phyloP scores from a whole-genome alignment of 169 alveolate species.

The Babesia gibsoni region DNA sequence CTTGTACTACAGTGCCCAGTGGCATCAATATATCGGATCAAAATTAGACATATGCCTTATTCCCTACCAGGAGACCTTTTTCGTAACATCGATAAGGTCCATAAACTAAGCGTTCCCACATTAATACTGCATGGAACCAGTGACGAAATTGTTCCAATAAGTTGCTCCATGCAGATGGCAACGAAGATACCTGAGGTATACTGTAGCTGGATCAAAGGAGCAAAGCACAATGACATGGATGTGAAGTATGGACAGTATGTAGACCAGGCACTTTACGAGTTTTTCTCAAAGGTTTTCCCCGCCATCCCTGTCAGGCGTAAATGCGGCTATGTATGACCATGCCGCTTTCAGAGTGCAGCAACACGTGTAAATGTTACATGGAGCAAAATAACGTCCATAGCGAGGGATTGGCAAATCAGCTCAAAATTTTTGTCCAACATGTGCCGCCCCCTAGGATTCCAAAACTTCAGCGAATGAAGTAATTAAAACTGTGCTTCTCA shows the following conservation, averaged over 20 bases:
- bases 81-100: slow-evolving; percentile 85
- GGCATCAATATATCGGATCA: slow-evolving; percentile 81
- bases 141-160: slow-evolving; percentile 86
- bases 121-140: slow-evolving; percentile 87
- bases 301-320: too few relatives aligned
- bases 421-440: too few relatives aligned
- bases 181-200: slow-evolving; percentile 62
- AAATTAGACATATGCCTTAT: slow-evolving; percentile 64
- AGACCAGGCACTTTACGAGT: slow-evolving; percentile 54
- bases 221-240: slow-evolving; percentile 72
- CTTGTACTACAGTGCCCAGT: slow-evolving; percentile 85
- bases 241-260: slow-evolving; percentile 33
- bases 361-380: too few relatives aligned
- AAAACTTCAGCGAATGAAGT: too few relatives aligned
- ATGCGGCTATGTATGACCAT: too few relatives aligned
- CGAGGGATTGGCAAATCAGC: too few relatives aligned
- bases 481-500: too few relatives aligned
- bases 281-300: background rate
- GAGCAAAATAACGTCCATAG: too few relatives aligned
- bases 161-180: slow-evolving; percentile 65
- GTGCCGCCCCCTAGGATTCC: too few relatives aligned
- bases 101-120: slow-evolving; percentile 74
- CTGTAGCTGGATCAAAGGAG: slow-evolving; percentile 69
- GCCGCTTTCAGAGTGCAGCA: too few relatives aligned
- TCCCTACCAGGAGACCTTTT: slow-evolving; percentile 90